phyloP scores from a whole-genome alignment of 257 asterid genomes.

The Coffea eugenioides region DNA sequence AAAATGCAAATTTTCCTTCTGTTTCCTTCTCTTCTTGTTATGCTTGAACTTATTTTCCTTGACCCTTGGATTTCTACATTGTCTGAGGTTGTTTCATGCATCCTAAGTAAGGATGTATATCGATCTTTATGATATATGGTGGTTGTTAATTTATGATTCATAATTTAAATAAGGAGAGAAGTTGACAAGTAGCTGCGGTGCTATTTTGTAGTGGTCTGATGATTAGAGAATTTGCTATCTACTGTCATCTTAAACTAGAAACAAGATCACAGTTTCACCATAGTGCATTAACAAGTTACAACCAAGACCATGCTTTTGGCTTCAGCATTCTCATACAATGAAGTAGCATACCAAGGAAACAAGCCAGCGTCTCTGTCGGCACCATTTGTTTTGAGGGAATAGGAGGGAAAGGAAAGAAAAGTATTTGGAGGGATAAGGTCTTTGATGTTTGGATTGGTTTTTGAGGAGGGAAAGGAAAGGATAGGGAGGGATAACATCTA shows the following conservation, averaged over 20 bases:
- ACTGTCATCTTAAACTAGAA: neutral
- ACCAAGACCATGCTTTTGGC: neutral
- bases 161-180: neutral
- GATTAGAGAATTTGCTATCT: neutral
- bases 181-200: neutral
- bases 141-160: neutral
- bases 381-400: no score
- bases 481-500: no score
- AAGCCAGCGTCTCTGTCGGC: neutral
- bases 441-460: no score
- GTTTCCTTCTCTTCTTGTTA: no score
- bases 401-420: no score
- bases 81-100: no score
- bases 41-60: neutral
- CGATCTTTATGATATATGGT: no score
- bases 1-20: no score
- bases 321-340: neutral
- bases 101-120: neutral
- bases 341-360: neutral
- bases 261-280: neutral
- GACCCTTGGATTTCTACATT: neutral
- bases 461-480: no score
- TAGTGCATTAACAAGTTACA: neutral
- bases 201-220: neutral
- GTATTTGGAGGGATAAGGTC: no score